Conservation (phyloP, 176 grass and related monocot genomes). For the Alloteropsis semialata region DNA sequence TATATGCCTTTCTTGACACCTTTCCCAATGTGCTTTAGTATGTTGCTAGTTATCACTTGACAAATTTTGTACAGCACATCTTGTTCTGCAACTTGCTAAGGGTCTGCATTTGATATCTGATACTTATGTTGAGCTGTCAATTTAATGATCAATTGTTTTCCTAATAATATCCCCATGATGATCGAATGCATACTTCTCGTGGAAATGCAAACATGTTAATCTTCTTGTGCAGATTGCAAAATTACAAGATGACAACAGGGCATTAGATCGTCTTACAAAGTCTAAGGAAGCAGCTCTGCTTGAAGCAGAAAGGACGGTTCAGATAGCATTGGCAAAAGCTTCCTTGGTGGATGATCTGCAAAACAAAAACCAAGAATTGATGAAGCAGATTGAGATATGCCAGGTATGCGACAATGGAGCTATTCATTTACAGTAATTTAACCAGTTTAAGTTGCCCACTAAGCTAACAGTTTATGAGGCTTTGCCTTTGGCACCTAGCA, state of each 20-base stretch:
- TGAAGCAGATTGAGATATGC: constrained; percentile 97
- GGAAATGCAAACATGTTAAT: neutral
- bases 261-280: constrained; percentile 79
- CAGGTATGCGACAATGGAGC: constrained; percentile 47
- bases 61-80: neutral
- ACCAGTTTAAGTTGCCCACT: neutral
- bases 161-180: constrained; percentile 5
- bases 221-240: constrained; percentile 65
- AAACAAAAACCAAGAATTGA: constrained; percentile 92
- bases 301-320: constrained; percentile 89
- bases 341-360: constrained; percentile 94
- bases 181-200: neutral
- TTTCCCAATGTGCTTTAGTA: neutral
- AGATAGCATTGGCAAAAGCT: constrained; percentile 84
- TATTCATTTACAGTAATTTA: neutral
- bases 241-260: constrained; percentile 73
- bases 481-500: constrained; percentile 33
- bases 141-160: neutral
- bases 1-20: neutral
- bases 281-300: constrained; percentile 82
- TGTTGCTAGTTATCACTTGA: neutral
- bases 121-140: neutral
- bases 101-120: neutral
- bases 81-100: neutral
- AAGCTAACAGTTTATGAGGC: neutral